Percentiles rank a stretch among this genome's conserved stretches.
phyloP scores from a whole-genome alignment of 768 basidiomycete genomes.

The Boletus fagicola region DNA sequence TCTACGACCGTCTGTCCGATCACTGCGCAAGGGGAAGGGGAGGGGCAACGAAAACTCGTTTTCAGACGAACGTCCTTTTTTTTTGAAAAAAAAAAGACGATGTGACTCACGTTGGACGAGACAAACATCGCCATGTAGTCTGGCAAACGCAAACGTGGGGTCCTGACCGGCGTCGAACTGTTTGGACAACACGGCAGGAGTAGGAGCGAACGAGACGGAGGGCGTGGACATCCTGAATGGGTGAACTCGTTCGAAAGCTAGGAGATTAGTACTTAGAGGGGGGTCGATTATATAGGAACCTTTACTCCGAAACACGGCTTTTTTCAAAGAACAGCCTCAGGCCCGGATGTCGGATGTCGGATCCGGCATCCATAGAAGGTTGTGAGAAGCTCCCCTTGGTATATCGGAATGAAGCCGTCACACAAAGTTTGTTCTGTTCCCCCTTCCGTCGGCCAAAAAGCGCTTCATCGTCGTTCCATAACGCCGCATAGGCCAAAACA shows the following conservation, averaged over 20 bases:
- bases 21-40: neutral
- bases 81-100: neutral
- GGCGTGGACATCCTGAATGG: neutral
- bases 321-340: neutral
- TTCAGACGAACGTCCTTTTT: neutral
- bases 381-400: too few species aligned
- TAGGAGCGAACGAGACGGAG: constrained; percentile 26
- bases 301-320: neutral
- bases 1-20: constrained; percentile 18
- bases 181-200: constrained; percentile 13
- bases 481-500: too few species aligned
- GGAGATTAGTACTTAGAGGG: neutral
- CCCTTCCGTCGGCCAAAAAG: neutral
- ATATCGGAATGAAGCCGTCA: neutral
- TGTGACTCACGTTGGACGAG: constrained; percentile 28
- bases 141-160: constrained; percentile 39
- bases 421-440: too few species aligned
- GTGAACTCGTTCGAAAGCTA: neutral
- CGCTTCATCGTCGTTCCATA: neutral
- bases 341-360: neutral
- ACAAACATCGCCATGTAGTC: constrained; percentile 25
- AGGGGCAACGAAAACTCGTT: neutral
- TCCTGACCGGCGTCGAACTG: constrained; percentile 12
- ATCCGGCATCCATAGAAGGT: neutral
- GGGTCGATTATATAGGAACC: neutral